Conservation (phyloP, 768 basidiomycete genomes). For the Cystofilobasidium bisporidii region DNA sequence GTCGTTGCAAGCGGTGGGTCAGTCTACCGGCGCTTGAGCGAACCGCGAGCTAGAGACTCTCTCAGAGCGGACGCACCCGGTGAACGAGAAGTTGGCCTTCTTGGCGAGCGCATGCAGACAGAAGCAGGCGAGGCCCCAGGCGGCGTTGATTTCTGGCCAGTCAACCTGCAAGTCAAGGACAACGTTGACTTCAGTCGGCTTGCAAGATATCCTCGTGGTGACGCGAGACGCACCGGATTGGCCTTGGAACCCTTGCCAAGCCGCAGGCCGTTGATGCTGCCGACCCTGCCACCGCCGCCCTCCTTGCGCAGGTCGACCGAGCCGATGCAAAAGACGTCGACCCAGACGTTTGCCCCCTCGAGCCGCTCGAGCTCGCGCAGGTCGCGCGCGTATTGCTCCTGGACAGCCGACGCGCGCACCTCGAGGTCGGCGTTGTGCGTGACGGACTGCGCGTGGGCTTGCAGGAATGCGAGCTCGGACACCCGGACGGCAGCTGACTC, state of each 20-base stretch:
- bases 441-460: not conserved
- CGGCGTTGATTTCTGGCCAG: constrained; percentile 98
- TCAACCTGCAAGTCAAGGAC: constrained; percentile 59
- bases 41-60: not conserved
- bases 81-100: constrained; percentile 81
- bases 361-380: constrained; percentile 48
- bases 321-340: constrained; percentile 89
- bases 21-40: constrained; percentile 18
- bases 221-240: constrained; percentile 46
- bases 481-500: not conserved
- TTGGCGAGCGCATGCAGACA: constrained; percentile 81
- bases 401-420: not conserved
- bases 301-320: constrained; percentile 18
- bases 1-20: no score
- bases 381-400: constrained; percentile 11
- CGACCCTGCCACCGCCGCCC: constrained; percentile 44
- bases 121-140: constrained; percentile 93
- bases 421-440: constrained; percentile 1
- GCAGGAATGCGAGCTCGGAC: constrained; percentile 16
- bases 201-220: no score
- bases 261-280: constrained; percentile 93
- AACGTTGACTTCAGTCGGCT: no score
- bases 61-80: constrained; percentile 51
- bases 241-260: constrained; percentile 77
- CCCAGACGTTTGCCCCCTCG: constrained; percentile 86